Conservation (phyloP, 2,329 filamentous ascomycete genomes). For the Tolypocladium inflatum region DNA sequence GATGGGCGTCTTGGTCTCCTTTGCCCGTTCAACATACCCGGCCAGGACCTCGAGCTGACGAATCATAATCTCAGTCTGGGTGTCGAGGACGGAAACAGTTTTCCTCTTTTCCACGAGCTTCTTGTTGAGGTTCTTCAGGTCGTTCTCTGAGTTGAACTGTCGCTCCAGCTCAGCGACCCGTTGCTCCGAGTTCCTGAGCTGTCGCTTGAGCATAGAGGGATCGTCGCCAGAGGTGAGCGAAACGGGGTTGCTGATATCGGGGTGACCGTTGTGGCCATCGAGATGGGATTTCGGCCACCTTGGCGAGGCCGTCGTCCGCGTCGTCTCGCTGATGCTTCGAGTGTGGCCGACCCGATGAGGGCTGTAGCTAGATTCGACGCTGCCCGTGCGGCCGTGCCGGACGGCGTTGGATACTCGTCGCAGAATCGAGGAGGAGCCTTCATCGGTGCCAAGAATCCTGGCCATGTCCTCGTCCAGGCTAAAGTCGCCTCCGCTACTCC, state of each 20-base stretch:
- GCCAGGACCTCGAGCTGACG: slow-evolving; percentile 83
- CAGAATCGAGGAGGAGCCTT: slow-evolving; percentile 69
- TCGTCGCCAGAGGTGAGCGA: slow-evolving; percentile 57
- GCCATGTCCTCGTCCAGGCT: slow-evolving; percentile 95
- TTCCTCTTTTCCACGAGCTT: slow-evolving; percentile 88
- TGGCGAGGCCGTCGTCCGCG: slow-evolving; percentile 52
- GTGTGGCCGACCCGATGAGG: slow-evolving; percentile 39
- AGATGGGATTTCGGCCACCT: slow-evolving; percentile 63
- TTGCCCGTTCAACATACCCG: slow-evolving; percentile 78
- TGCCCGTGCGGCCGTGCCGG: slow-evolving; percentile 83
- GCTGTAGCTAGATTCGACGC: slow-evolving; percentile 48
- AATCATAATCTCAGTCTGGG: slow-evolving; percentile 91
- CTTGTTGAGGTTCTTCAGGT: slow-evolving; percentile 69
- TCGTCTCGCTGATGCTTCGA: slow-evolving; percentile 59
- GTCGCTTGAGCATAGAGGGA: slow-evolving; percentile 54
- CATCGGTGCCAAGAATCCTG: slow-evolving; percentile 72
- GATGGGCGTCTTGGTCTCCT: slow-evolving; percentile 70
- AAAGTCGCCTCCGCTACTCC: slow-evolving; percentile 76
- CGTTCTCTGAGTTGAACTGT: slow-evolving; percentile 59
- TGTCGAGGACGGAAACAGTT: slow-evolving; percentile 88
- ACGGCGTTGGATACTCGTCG: slow-evolving; percentile 89
- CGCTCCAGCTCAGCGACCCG: slow-evolving; percentile 78
- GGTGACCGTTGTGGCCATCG: slow-evolving; percentile 41
- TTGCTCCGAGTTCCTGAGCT: slow-evolving; percentile 73
- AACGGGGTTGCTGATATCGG: slow-evolving; percentile 64